Evolutionary conservation across 23 red algal species (phyloP), one percentile per base, ranked within the genome.

Genomic region (Gracilariopsis chorda): DNA sequence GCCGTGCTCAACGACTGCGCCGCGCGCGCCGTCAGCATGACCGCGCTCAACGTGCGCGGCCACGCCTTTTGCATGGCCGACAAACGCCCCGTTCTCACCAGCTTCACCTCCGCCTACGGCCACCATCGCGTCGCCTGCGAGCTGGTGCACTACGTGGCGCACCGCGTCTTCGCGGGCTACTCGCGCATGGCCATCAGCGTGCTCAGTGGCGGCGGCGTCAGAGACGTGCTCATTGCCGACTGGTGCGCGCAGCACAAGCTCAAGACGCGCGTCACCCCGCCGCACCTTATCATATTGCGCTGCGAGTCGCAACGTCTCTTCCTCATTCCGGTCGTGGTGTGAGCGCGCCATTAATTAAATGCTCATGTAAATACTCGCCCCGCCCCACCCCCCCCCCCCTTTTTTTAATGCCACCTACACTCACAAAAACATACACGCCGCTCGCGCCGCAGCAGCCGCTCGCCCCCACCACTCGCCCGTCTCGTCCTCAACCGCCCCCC

Each of bases 221-320:
- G 82, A 60, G 82, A 86, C 42, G 62, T 86, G n/a, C 82, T 86
- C 59, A 86, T 86, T 20, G 82, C 82, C 42, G 82, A 86, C 21
- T 86, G 82, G 82, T 86, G 82, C 47, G 29, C 21, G 44, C 48
- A 48, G 58, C 71, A 86, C 62, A 46, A 86, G n/a, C 36, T 52
- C 60, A 86, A 47, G 32, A 48, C 58, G n/a, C 48, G 60, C 82
- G 17, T 39, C 62, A 86, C 82, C 16, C 82, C 82, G 29, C 82
- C 82, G 25, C 82, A 86, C 9, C 46, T 86, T 21, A 73, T 86
- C 27, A 37, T 86, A 5, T 24, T 86, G 3, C 59, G 46, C 20
- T 68, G 57, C 40, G 57, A 68, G 7, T 65, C 82, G 46, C 57
- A 62, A 19, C 41, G 16, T 11, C 46, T 86, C 20, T 63, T 86